phyloP scores from a whole-genome alignment of 2,329 filamentous ascomycete species.

The Apiospora malaysiana region DNA sequence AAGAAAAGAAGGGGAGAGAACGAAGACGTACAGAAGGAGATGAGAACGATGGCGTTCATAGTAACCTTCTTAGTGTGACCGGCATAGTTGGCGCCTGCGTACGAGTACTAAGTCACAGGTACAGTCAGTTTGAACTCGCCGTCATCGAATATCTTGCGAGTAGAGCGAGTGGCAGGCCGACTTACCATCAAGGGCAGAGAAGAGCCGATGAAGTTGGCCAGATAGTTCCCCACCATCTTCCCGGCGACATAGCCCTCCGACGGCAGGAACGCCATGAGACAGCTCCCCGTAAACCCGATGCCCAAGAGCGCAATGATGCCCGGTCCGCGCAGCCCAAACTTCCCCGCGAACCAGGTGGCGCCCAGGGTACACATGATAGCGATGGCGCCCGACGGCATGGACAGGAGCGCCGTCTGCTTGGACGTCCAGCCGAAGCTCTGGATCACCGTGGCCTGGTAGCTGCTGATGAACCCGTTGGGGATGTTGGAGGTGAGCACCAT shows the following conservation, averaged over 20 bases:
- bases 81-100: conserved; percentile 20
- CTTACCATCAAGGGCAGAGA: conserved; percentile 44
- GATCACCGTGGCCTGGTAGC: conserved; percentile 46
- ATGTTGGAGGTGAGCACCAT: conserved; percentile 24
- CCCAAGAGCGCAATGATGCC: conserved; percentile 47
- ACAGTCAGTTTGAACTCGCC: not conserved
- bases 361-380: conserved; percentile 47
- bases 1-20: not conserved
- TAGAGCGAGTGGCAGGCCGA: too few species aligned
- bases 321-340: conserved; percentile 43
- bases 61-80: conserved; percentile 22
- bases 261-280: conserved; percentile 44
- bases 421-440: conserved; percentile 46
- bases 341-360: conserved; percentile 45
- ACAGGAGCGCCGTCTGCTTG: conserved; percentile 47
- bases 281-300: conserved; percentile 49
- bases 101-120: not conserved
- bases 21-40: conserved; percentile 7
- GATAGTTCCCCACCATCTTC: conserved; percentile 46
- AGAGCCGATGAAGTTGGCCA: conserved; percentile 47
- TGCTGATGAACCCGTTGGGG: conserved; percentile 45
- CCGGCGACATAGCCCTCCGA: conserved; percentile 44
- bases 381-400: conserved; percentile 47
- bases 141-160: not conserved
- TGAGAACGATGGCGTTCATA: conserved; percentile 21